Evolutionary conservation across 2,329 filamentous ascomycete species (phyloP).

Genomic region (Ophiocordyceps australis): DNA sequence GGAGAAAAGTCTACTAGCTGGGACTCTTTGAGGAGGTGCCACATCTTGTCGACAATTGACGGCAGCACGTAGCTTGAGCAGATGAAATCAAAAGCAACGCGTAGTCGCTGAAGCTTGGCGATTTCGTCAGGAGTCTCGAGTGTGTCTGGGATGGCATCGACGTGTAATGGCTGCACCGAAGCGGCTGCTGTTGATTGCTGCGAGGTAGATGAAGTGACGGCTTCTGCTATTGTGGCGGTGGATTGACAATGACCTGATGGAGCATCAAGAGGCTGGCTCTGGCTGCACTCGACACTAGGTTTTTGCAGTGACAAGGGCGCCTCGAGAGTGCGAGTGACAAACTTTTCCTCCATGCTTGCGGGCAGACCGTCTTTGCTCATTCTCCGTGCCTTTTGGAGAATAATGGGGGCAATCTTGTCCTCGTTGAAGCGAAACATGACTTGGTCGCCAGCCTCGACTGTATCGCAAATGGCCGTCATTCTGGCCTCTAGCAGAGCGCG

Average conservation of each 20-base stretch:
- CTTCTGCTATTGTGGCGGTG: constrained; percentile 12
- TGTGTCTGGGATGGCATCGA: constrained; percentile 19
- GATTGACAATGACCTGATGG: no score
- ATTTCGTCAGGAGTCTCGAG: constrained; percentile 30
- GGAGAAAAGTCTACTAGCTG: constrained; percentile 44
- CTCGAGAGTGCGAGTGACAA: constrained; percentile 60
- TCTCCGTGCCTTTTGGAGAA: constrained; percentile 53
- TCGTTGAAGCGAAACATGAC: constrained; percentile 68
- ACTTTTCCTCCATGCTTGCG: constrained; percentile 67
- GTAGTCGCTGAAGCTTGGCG: constrained; percentile 41
- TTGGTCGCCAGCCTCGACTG: constrained; percentile 67
- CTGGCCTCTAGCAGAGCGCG: constrained; percentile 39
- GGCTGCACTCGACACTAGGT: constrained; percentile 4
- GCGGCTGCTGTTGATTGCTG: constrained; percentile 20
- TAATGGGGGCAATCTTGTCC: constrained; percentile 44
- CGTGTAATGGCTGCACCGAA: no score
- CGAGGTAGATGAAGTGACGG: constrained; percentile 15
- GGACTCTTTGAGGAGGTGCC: constrained; percentile 15
- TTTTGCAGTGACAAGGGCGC: constrained; percentile 55
- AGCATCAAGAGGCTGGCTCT: no score
- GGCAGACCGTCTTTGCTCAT: constrained; percentile 53
- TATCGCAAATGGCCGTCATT: constrained; percentile 60
- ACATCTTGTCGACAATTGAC: constrained; percentile 21
- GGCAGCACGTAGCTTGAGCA: constrained; percentile 39
- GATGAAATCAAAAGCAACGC: constrained; percentile 47